Conservation (phyloP, 2,329 filamentous ascomycete genomes). For the Lecanicillium sp. region DNA sequence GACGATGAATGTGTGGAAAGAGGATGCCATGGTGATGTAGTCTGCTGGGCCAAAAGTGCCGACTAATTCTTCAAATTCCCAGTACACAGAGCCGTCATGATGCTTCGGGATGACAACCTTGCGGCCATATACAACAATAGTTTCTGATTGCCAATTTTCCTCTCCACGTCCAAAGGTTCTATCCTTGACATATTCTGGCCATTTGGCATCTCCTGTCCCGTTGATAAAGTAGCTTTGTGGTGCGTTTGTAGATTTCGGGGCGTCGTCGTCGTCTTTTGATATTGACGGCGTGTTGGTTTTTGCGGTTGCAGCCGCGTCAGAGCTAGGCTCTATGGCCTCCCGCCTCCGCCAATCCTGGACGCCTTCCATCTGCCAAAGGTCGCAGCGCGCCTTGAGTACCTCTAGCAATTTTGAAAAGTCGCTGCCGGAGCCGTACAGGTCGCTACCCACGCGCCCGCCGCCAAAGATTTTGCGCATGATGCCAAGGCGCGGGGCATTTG, state of each 20-base stretch:
- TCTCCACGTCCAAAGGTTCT: constrained; percentile 20
- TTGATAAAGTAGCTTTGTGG: constrained; percentile 27
- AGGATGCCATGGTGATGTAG: constrained; percentile 75
- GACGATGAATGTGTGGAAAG: constrained; percentile 71
- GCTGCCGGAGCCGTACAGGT: constrained; percentile 54
- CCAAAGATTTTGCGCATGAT: constrained; percentile 45
- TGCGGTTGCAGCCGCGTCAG: neutral
- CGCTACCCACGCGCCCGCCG: constrained; percentile 34
- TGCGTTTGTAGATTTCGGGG: constrained; percentile 18
- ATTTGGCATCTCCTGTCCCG: constrained; percentile 24
- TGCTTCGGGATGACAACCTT: constrained; percentile 53
- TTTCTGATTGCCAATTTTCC: constrained; percentile 37
- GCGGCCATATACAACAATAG: constrained; percentile 56
- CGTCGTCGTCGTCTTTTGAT: constrained; percentile 11
- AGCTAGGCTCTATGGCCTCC: constrained; percentile 30
- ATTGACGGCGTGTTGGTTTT: neutral
- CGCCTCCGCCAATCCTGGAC: constrained; percentile 63
- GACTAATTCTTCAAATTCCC: constrained; percentile 65
- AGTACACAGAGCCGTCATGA: constrained; percentile 51
- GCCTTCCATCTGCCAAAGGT: constrained; percentile 80
- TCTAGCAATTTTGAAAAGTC: constrained; percentile 74
- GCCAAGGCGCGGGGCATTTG: constrained; percentile 47
- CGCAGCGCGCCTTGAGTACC: constrained; percentile 69
- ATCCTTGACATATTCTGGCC: constrained; percentile 20
- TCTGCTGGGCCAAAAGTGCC: constrained; percentile 69